Conservation (phyloP, 257 asterid species). For the Prunella vulgaris region DNA sequence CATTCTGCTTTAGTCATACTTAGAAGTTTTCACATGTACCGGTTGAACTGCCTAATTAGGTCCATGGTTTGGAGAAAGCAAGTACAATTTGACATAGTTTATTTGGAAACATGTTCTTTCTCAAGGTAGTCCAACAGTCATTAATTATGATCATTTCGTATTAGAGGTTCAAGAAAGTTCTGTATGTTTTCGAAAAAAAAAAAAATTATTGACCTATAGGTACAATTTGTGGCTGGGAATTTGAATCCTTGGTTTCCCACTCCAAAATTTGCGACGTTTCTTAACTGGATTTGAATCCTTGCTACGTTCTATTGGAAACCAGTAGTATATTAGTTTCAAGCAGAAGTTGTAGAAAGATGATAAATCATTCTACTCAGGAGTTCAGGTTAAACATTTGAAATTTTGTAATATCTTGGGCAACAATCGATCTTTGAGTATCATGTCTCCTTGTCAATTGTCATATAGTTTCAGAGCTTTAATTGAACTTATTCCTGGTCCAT, state of each 20-base stretch:
- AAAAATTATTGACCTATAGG: not conserved
- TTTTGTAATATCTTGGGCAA: not conserved
- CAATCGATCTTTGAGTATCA: not conserved
- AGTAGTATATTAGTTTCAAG: not conserved
- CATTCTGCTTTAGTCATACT: not conserved
- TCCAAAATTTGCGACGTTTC: not conserved
- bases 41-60: not conserved
- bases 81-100: not conserved
- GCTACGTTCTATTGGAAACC: not conserved
- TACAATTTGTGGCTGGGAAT: not conserved
- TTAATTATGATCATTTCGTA: not conserved
- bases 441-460: not conserved
- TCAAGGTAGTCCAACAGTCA: not conserved
- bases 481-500: not conserved
- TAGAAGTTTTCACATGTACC: not conserved
- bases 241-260: not conserved
- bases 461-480: not conserved
- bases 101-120: not conserved
- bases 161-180: not conserved
- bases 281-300: not conserved
- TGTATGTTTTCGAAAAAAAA: no score
- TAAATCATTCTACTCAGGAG: not conserved
- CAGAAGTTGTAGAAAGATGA: not conserved
- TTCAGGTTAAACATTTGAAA: not conserved
- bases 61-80: not conserved